Conservation (phyloP, 768 basidiomycete genomes). For the Tylopilus sp. region DNA sequence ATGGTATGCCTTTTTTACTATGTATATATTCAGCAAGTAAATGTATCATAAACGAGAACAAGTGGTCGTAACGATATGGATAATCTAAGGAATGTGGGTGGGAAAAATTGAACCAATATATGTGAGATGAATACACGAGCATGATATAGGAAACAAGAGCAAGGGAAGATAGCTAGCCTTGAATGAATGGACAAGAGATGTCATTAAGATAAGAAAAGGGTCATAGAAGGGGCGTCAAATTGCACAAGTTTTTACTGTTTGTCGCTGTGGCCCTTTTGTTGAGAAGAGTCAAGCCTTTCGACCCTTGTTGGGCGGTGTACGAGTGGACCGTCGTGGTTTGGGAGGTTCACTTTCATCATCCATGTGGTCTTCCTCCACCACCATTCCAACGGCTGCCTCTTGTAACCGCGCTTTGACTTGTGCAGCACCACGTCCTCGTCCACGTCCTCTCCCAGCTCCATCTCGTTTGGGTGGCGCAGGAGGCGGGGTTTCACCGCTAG, state of each 20-base stretch:
- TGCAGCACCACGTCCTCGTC: constrained; percentile 16
- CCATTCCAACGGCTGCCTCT: constrained; percentile 26
- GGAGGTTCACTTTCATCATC: constrained; percentile 24
- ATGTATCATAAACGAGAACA: constrained; percentile 20
- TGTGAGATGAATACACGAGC: background rate
- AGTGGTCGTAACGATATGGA: constrained; percentile 6
- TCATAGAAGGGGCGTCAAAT: background rate
- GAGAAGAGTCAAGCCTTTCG: constrained; percentile 12
- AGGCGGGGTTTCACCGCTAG: constrained; percentile 6
- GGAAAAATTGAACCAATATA: constrained; percentile 1
- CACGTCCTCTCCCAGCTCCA: constrained; percentile 21
- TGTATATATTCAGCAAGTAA: constrained; percentile 12
- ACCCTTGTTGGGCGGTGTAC: constrained; percentile 33
- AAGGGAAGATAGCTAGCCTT: constrained; percentile 7
- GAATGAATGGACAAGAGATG: background rate
- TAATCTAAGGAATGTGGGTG: constrained; percentile 11
- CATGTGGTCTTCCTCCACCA: constrained; percentile 28
- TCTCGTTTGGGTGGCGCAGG: constrained; percentile 14
- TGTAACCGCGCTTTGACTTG: constrained; percentile 19
- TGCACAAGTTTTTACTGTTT: background rate
- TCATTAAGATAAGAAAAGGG: background rate
- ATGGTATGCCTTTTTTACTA: background rate
- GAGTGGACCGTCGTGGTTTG: constrained; percentile 33
- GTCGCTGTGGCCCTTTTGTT: background rate
- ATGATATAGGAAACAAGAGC: constrained; percentile 5